These are phyloP conservation scores for Hypoxylon fuscum DNA, from an alignment of 495 filamentous ascomycete species.

Conservation along the genomic window DNA sequence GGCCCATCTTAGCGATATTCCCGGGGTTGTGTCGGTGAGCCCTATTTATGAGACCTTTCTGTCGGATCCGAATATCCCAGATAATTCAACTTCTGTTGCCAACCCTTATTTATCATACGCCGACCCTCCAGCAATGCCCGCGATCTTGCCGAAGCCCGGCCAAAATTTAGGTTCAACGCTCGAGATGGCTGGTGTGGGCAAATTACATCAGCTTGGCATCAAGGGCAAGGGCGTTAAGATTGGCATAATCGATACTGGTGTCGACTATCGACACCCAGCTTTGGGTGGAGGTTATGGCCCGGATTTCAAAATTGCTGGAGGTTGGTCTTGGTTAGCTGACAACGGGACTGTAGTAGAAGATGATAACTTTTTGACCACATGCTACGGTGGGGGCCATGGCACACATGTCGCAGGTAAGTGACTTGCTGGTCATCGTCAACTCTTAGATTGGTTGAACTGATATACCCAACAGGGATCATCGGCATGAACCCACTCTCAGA, in stretches of 20 bases:
- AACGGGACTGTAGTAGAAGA: slow-evolving; percentile 23
- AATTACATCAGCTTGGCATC: slow-evolving; percentile 42
- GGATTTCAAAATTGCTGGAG: slow-evolving; percentile 53
- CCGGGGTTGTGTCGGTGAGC: slow-evolving; percentile 31
- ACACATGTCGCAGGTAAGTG: slow-evolving; percentile 50
- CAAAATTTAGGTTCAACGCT: slow-evolving; percentile 17
- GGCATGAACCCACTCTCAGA: slow-evolving; percentile 42
- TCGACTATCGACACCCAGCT: slow-evolving; percentile 60
- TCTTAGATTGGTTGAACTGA: slow-evolving; percentile 1
- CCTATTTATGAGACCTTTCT: slow-evolving; percentile 25
- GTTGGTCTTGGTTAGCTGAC: slow-evolving; percentile 50
- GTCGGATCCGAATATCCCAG: slow-evolving; percentile 6
- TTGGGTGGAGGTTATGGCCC: slow-evolving; percentile 57
- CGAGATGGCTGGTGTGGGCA: slow-evolving; percentile 44
- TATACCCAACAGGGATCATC: slow-evolving; percentile 36
- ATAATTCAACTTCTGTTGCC: background rate
- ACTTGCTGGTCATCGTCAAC: background rate
- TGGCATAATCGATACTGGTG: slow-evolving; percentile 54
- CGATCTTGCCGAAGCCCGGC: slow-evolving; percentile 10
- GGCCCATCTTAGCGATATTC: slow-evolving; percentile 16
- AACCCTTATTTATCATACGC: slow-evolving; percentile 16
- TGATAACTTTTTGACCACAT: slow-evolving; percentile 34
- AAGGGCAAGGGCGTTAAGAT: slow-evolving; percentile 48
- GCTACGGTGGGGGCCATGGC: slow-evolving; percentile 52
- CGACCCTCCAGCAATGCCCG: slow-evolving; percentile 23